These are phyloP conservation scores for Ceratocystis diversiconidia DNA, from an alignment of 2,329 filamentous ascomycete genomes.

Conservation along the genomic window DNA sequence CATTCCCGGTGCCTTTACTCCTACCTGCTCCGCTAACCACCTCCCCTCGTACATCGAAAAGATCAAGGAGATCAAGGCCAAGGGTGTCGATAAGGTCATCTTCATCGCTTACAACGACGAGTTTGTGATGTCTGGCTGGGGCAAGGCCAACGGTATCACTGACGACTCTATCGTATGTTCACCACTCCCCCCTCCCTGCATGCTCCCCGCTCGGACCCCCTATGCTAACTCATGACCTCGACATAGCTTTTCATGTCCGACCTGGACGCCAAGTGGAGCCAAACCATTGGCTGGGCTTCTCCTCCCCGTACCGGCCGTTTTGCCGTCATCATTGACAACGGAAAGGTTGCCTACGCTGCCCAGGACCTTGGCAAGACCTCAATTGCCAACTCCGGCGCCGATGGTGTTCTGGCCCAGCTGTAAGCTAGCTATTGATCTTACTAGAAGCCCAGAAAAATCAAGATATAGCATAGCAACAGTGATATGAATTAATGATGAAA, in stretches of 20 bases:
- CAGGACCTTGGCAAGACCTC: slow-evolving; percentile 44
- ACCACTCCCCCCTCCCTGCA: slow-evolving; percentile 16
- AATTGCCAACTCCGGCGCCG: slow-evolving; percentile 37
- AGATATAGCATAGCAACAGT: neutral
- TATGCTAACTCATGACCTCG: slow-evolving; percentile 10
- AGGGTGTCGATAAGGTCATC: slow-evolving; percentile 70
- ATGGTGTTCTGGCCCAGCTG: slow-evolving; percentile 40
- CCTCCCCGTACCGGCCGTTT: slow-evolving; percentile 65
- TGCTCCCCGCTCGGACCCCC: neutral
- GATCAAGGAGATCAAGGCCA: slow-evolving; percentile 53
- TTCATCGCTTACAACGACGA: slow-evolving; percentile 75
- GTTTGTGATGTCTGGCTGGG: slow-evolving; percentile 80
- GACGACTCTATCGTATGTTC: slow-evolving; percentile 46
- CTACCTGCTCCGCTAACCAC: slow-evolving; percentile 70
- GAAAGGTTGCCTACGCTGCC: slow-evolving; percentile 69
- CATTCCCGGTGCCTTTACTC: slow-evolving; percentile 64
- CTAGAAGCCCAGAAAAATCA: neutral
- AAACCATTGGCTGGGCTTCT: slow-evolving; percentile 61
- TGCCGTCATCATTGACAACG: slow-evolving; percentile 69
- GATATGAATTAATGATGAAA: slow-evolving; percentile 10
- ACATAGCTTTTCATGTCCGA: slow-evolving; percentile 62
- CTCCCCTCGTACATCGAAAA: slow-evolving; percentile 68
- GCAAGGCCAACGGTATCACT: slow-evolving; percentile 70
- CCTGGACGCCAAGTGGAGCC: slow-evolving; percentile 53
- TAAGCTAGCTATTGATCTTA: slow-evolving; percentile 23